A percentile compares a stretch with the other conserved stretches of the same genome.
These are phyloP conservation scores for Ganoderma leucocontextum DNA, from an alignment of 1,284 basidiomycete species.

Conservation along the genomic window DNA sequence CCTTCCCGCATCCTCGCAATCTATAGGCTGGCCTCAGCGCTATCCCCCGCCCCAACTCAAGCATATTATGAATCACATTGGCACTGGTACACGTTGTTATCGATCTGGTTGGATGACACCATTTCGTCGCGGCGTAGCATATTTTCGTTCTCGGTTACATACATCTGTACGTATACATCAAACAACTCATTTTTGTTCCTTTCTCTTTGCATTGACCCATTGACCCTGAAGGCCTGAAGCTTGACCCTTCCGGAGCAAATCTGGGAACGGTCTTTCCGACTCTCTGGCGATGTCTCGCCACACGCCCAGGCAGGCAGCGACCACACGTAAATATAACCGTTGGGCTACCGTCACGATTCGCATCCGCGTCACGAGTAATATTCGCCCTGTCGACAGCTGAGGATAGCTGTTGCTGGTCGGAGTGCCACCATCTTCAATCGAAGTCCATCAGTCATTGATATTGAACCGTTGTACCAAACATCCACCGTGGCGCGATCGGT, in stretches of 20 bases:
- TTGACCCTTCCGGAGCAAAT: background rate
- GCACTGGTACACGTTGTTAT: constrained; percentile 5
- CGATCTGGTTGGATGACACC: background rate
- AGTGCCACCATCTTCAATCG: background rate
- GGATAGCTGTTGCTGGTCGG: background rate
- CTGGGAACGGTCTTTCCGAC: background rate
- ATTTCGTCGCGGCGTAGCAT: background rate
- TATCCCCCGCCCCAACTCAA: background rate
- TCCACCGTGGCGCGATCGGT: background rate
- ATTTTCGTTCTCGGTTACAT: background rate
- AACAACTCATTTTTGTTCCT: background rate
- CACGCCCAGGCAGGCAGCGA: background rate
- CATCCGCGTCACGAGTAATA: background rate
- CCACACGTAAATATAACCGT: background rate
- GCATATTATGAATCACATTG: constrained; percentile 1
- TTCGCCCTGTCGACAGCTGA: background rate
- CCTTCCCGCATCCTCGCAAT: constrained; percentile 5
- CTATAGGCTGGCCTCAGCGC: background rate
- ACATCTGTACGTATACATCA: background rate
- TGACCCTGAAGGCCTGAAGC: background rate
- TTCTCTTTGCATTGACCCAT: background rate
- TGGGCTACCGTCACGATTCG: background rate
- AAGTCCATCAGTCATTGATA: background rate
- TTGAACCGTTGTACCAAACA: background rate
- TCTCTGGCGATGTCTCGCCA: background rate